phyloP scores from a whole-genome alignment of 2,329 filamentous ascomycete genomes.

The Chrysosporium queenslandicum region DNA sequence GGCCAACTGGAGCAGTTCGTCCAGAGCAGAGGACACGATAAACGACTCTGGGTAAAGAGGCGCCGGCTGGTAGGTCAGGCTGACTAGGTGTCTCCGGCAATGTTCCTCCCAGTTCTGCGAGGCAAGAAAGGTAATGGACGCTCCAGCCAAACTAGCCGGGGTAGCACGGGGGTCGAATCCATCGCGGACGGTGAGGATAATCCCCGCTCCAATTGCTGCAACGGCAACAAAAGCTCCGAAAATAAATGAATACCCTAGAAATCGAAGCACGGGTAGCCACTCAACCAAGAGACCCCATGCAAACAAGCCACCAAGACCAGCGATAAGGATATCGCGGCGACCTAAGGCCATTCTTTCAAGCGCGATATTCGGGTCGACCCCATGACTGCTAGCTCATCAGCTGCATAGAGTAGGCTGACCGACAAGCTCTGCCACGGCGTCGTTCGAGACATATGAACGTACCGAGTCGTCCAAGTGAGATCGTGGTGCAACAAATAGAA shows the following conservation, averaged over 20 bases:
- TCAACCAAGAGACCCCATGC: constrained; percentile 79
- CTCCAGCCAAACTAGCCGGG: constrained; percentile 25
- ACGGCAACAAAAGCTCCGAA: constrained; percentile 52
- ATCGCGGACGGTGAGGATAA: constrained; percentile 48
- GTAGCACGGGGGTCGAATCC: constrained; percentile 36
- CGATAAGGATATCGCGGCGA: constrained; percentile 36
- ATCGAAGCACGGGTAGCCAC: constrained; percentile 74
- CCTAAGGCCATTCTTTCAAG: constrained; percentile 39
- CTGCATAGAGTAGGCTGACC: constrained; percentile 2
- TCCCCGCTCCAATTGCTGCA: constrained; percentile 47
- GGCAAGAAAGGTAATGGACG: constrained; percentile 49
- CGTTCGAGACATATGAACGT: not conserved
- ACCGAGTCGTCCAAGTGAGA: not conserved
- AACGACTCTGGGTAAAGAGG: constrained; percentile 67
- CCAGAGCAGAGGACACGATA: constrained; percentile 67
- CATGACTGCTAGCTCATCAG: constrained; percentile 14
- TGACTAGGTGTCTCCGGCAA: constrained; percentile 53
- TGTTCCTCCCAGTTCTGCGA: constrained; percentile 60
- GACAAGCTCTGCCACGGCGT: not conserved
- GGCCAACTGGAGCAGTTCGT: constrained; percentile 66
- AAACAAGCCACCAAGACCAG: constrained; percentile 47
- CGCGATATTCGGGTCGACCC: constrained; percentile 35
- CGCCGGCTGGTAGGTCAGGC: constrained; percentile 56
- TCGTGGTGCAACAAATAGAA: not conserved
- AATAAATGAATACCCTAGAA: constrained; percentile 73